Evolutionary conservation across 208 protist species (phyloP).

Genomic region (Giardia muris): DNA sequence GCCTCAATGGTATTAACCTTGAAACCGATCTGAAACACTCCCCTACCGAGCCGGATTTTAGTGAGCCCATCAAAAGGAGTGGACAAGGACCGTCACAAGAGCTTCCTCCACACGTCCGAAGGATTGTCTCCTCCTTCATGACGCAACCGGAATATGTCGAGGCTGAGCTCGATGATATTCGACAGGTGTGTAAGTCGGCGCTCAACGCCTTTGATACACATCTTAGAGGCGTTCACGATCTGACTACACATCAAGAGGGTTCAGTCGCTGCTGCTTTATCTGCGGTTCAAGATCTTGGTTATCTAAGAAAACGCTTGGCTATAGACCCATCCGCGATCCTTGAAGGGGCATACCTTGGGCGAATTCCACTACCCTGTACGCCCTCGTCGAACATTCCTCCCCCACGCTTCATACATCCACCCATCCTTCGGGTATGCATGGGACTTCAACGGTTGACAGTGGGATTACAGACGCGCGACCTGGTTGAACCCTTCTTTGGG

Average conservation of each 20-base stretch:
- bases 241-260: background rate
- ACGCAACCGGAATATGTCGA: no score
- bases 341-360: background rate
- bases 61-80: no score
- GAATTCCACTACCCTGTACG: background rate
- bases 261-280: background rate
- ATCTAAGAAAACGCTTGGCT: no score
- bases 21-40: background rate
- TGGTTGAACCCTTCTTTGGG: background rate
- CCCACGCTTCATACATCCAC: background rate
- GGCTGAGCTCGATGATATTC: no score
- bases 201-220: no score
- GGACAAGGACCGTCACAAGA: no score
- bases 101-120: no score
- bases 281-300: no score
- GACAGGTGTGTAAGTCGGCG: no score
- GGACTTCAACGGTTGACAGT: background rate
- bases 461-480: background rate
- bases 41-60: no score
- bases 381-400: background rate
- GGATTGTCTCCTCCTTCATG: no score
- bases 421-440: background rate
- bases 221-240: background rate
- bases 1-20: background rate
- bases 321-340: background rate